Evolutionary conservation across 768 basidiomycete species (phyloP), one percentile per base, ranked within the genome.

Genomic region (Mycena leptocephala): DNA sequence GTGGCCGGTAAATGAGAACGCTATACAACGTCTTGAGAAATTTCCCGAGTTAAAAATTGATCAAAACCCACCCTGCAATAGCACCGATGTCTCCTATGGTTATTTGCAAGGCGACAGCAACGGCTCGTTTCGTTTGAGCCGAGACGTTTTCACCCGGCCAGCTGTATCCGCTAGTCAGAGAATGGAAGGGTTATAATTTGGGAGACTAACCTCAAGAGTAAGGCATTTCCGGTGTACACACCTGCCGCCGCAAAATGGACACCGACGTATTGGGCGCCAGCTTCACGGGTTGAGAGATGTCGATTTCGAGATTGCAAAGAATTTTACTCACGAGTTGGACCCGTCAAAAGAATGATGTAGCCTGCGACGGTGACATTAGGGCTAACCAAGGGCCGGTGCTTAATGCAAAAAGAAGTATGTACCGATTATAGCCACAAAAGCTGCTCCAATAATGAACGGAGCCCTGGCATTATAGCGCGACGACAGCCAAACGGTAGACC

Each of bases 141-240:
- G 92, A 92, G n/a, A 94, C 91, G 76, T 93, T 93, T 82, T 93
- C 92, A 22, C 89, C 87, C 0, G 92, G 91, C 91, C 93, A 93
- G 68, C 89, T 88, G 75, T 32, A 28, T 69, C 22, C 16, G 10
- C 5, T 18, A 11, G 64, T 13, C 32, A 35, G 16, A 58, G 8
- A 58, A 26, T 62, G 51, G n/a, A n/a, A n/a, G 61, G 33, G 14
- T 20, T 28, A 20, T 41, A 37, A n/a, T 26, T 4, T 58, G 41
- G 56, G 33, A 35, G 28, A 62, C 80, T 28, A 32, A 89, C 91
- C 90, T 91, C 22, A 93, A 81, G 41, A 93, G 84, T 13, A 92
- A 82, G 1, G 92, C 88, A 78, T 90, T 92, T 16, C 89, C 92
- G 0, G 91, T 90, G 81, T 91, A 94, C 2, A 92, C 84, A 14